Base-by-base conservation (phyloP, 2,329 filamentous ascomycete genomes). In the Myriosclerotinia duriaeana region DNA sequence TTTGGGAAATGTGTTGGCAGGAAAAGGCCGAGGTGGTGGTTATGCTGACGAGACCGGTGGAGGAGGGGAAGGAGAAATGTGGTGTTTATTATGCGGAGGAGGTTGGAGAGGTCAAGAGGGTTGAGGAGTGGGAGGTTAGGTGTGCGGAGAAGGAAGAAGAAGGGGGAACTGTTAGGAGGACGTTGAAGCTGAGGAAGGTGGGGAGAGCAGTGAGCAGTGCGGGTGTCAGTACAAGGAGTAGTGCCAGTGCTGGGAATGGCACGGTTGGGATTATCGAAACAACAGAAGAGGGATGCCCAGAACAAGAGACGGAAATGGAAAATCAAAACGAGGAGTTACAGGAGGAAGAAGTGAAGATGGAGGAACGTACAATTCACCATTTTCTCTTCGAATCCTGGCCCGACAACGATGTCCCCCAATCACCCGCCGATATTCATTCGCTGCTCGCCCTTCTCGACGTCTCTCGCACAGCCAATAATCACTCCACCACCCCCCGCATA, bases 401-500 rank as follows among this genome's bases (percentile, higher is more conserved):
- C 1, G 70, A 71, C 55, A 60, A 69, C 26, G 66, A 70, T 8
- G 62, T 71, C n/a, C 69, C 69, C 14, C 53, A 66, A 36, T 66
- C 68, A 1, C n/a, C 56, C 6, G 65, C 64, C 38, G 70, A 71
- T 42, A 62, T 64, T 22, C 50, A 65, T n/a, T 65, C 59, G 5
- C 59, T 71, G 3, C 44, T 71, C 6, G 15, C 65, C 40, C 62
- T 71, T 5, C 62, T 69, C 26, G 52, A 62, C 1, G 58, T 68
- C 40, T 66, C 69, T 1, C 62, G 67, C n/a, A 22, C 42, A 22
- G 58, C 38, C 36, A 46, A 65, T 58, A 63, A 63, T n/a, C 34
- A 61, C 46, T 36, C 40, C 30, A 40, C 58, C 34, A 52, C 34
- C 1, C 66, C 68, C 7, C 62, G 69, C 14, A 62, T 98, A 36